Evolutionary conservation across 805 yeast genomes (phyloP), one percentile per base, ranked within the genome.

Genomic region (Starmera dryadoides): DNA sequence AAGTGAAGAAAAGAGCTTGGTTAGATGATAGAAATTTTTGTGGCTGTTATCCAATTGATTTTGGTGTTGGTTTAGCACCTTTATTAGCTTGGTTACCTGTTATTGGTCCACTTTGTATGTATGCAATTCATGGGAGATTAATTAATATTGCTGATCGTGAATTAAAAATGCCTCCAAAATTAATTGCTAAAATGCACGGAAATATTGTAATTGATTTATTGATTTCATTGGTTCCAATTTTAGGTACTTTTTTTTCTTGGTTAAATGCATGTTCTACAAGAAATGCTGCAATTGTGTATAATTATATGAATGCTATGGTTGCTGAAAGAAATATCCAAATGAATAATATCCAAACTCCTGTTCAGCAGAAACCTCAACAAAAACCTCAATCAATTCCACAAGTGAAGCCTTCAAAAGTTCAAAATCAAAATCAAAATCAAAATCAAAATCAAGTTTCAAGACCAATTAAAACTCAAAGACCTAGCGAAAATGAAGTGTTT

Each of bases 31-130:
- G 74, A 47, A 86, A 94, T 56, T 75, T 86, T 51, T 68, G 84
- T 57, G 95, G 95, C 0, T 80, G 89, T 45, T 80, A 79, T 34
- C 80, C 84, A 11, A 68, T 75, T 47, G 88, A 79, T 60, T 71
- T 86, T 47, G 91, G 93, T 2, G 49, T 84, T 16, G 96, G 96
- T 0, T 59, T 81, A 52, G 91, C 83, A 1, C 93, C 96, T 1
- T 37, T 88, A 12, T 69, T 81, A 30, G 71, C 81, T 2, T 61
- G 86, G 8, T 40, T 91, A 9, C 98, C 98, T 0, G 82, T 75
- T 1, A 59, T 91, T n/a, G 98, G 98, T 0, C 95, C 97, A 1
- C 46, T 79, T 4, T 51, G 79, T 39, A 86, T 87, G 88, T 91
- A 82, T 58, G 79, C 73, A 2, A 71, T 87, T 30, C 96, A 89